Evolutionary conservation across 352 stramenopile genomes (phyloP).

Genomic region (Peronosclerospora sorghi): DNA sequence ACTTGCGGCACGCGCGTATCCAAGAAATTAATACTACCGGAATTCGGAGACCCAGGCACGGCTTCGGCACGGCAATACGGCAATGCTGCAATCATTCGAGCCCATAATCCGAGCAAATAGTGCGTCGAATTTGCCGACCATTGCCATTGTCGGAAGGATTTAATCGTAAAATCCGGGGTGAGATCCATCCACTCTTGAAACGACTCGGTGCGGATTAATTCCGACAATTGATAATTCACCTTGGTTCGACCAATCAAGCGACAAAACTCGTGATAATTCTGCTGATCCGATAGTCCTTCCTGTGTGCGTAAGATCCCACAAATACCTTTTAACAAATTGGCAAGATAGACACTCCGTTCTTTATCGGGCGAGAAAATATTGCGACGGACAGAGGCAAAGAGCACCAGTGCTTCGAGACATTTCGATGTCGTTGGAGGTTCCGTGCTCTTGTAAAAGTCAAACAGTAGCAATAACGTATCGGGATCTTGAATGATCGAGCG

Average conservation of each 20-base stretch:
- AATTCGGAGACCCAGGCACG: constrained; percentile 35
- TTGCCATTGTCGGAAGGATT: constrained; percentile 94
- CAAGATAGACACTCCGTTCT: constrained; percentile 89
- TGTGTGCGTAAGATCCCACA: constrained; percentile 90
- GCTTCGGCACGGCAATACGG: constrained; percentile 89
- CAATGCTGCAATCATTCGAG: constrained; percentile 90
- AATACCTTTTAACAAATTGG: constrained; percentile 89
- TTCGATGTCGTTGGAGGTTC: constrained; percentile 89
- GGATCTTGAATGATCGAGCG: constrained; percentile 89
- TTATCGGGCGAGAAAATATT: constrained; percentile 97
- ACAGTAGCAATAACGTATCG: constrained; percentile 90
- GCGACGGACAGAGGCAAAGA: constrained; percentile 90
- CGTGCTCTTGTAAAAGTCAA: constrained; percentile 94
- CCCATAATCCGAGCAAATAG: constrained; percentile 95
- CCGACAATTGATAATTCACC: constrained; percentile 96
- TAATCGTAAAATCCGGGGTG: constrained; percentile 92
- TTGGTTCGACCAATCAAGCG: constrained; percentile 94
- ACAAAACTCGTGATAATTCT: constrained; percentile 99
- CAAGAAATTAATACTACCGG: constrained; percentile 48
- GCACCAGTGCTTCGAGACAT: constrained; percentile 93
- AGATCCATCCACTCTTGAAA: constrained; percentile 97
- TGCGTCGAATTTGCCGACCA: constrained; percentile 92
- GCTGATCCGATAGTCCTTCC: constrained; percentile 94
- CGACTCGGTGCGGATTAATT: constrained; percentile 93
- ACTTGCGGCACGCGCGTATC: constrained; percentile 76